Conservation (phyloP, 2,329 filamentous ascomycete genomes). For the Davidsoniella eucalypti region DNA sequence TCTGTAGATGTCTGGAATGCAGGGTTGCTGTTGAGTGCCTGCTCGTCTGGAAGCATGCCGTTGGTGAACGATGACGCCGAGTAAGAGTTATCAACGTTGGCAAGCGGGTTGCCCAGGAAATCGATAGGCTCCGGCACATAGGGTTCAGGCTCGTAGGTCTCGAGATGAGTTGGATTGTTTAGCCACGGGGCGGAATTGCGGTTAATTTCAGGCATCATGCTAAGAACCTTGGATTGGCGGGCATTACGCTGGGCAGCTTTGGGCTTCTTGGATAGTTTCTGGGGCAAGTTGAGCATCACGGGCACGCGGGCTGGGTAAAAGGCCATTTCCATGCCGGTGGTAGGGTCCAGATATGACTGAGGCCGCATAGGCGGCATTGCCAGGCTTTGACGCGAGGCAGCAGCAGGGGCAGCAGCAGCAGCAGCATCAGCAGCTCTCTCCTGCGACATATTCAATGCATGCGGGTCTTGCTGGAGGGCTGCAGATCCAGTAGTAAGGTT, state of each 20-base stretch:
- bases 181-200: slow-evolving; percentile 23
- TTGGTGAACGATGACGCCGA: slow-evolving; percentile 1
- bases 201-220: slow-evolving; percentile 30
- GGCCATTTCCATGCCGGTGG: slow-evolving; percentile 65
- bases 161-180: slow-evolving; percentile 6
- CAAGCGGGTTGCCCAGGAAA: slow-evolving; percentile 10
- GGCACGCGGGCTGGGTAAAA: slow-evolving; percentile 94
- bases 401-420: too few species aligned
- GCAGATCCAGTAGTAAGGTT: neutral
- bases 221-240: slow-evolving; percentile 57
- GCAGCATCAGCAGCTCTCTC: neutral
- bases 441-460: neutral
- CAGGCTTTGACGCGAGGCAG: slow-evolving; percentile 4
- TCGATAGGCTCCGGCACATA: slow-evolving; percentile 8
- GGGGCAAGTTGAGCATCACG: slow-evolving; percentile 80
- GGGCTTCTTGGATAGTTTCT: slow-evolving; percentile 63
- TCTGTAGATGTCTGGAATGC: slow-evolving; percentile 11
- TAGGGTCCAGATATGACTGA: slow-evolving; percentile 44
- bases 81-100: neutral
- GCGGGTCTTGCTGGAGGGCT: neutral
- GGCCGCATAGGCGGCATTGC: slow-evolving; percentile 21
- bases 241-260: slow-evolving; percentile 47
- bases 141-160: slow-evolving; percentile 6
- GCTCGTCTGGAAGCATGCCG: neutral
- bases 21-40: neutral